Evolutionary conservation across 2,329 filamentous ascomycete genomes (phyloP), one percentile per base, ranked within the genome.

Genomic region (Fusarium longipes): DNA sequence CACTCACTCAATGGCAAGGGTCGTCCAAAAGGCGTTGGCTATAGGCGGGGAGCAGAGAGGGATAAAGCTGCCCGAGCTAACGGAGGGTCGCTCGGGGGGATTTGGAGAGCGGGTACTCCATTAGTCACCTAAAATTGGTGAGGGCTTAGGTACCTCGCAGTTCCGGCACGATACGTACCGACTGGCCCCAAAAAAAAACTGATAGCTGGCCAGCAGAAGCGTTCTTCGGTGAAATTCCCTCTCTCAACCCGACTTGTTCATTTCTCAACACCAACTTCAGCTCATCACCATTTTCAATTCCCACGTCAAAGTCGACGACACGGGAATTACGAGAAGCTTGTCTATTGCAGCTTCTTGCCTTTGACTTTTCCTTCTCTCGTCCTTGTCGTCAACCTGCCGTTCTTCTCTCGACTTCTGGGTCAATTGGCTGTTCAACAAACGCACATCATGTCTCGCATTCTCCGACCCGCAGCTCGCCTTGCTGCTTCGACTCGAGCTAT

Each of bases 391-490:
- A 55, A 49, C 50, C 56, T 54, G 50, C 57, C 49, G 45, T 60
- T 36, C 30, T 61, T 53, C 53, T 54, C 60, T 36, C 65, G 61
- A 64, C 52, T 70, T 62, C 53, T 57, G 49, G 57, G 59, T 69
- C 64, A 72, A 73, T 71, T 71, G 70, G 58, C 63, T 62, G 17
- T 61, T 51, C 57, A 68, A 64, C 63, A 57, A 65, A 59, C 40
- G 17, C 59, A 58, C 72, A 76, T 59, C 74, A 84, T 85, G 83
- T 84, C 83, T 74, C 82, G 83, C 74, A 79, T 83, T 72, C 81
- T 85, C 72, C 83, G 82, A 76, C 83, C 83, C 61, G 82, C 82
- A 68, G 78, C 81, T 75, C 81, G 82, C 69, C 76, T 84, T 76
- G 82, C 82, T 71, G 77, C 80, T 67, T 79, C 82, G 57, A 79